phyloP scores from a whole-genome alignment of 1,284 basidiomycete species.

The Papiliotrema laurentii region DNA sequence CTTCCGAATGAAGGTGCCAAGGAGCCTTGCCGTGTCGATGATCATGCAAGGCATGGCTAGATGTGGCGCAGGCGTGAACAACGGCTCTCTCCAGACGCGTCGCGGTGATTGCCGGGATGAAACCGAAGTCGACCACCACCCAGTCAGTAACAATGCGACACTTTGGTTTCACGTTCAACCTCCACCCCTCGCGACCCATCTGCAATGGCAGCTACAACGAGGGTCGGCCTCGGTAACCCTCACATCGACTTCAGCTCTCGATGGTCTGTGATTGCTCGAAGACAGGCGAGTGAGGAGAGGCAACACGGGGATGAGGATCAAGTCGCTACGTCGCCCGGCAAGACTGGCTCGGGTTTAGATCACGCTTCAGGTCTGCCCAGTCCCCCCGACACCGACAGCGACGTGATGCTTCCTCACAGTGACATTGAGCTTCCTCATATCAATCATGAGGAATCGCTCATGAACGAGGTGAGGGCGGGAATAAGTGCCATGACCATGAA shows the following conservation, averaged over 20 bases:
- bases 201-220: background rate
- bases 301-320: no score
- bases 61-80: no score
- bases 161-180: no score
- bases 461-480: background rate
- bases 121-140: no score
- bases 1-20: no score
- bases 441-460: background rate
- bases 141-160: no score
- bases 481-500: background rate
- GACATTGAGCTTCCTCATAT: background rate
- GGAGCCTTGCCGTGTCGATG: no score
- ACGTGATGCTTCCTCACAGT: constrained; percentile 7
- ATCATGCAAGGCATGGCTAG: no score
- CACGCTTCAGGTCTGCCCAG: constrained; percentile 23
- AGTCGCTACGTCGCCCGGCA: background rate
- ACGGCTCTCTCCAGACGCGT: no score
- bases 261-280: background rate
- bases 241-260: background rate
- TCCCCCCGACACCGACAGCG: constrained; percentile 32
- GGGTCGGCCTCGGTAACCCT: background rate
- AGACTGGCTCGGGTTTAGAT: constrained; percentile 14
- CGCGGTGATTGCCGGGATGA: no score
- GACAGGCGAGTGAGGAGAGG: background rate
- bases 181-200: background rate